Base-by-base conservation (phyloP, 2,329 filamentous ascomycete species). In the Hirsutella rhossiliensis region DNA sequence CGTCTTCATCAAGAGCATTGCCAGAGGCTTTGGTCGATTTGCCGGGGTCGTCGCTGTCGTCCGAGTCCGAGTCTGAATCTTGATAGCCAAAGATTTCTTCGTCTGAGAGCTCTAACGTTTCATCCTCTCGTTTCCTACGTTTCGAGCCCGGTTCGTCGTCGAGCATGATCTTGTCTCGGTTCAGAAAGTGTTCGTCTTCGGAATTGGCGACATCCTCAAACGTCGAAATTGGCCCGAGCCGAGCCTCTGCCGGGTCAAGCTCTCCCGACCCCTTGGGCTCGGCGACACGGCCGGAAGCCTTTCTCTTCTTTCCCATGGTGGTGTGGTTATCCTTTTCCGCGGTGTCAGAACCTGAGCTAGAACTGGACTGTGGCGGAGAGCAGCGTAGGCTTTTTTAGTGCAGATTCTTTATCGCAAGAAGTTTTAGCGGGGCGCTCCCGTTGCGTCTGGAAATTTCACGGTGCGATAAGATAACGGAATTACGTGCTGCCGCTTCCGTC, bases 201-300 rank as follows among this genome's bases (percentile, higher is more conserved):
- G 88, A 94, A 61, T 96, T 83, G 51, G 89, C 87, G 54, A 98
- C 82, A 64, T 94, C 87, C 62, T 90, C 81, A 62, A 76, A 90
- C 3, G 77, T 81, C 40, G 62, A 70, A 54, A 81, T 68, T 19
- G 69, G 68, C 20, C 71, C 73, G 15, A 88, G 73, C 43, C 79
- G 78, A 31, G 81, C 76, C 49, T 81, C 78, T 29, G 67, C 64
- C 40, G 68, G 57, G 56, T 81, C 65, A 47, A 76, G 57, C 30
- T 78, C 76, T 48, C 68, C 70, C 4, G 76, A 75, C 3, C 73
- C 75, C 9, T 64, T 66, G 18, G 69, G 62, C 47, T 62, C 65
- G 29, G 64, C 53, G 42, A 57, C 54, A 50, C 59, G 70, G 48
- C 72, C 69, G 19, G 75, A 69, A 1, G 77, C 81, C 69, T 89